These are phyloP conservation scores for Oidium heveae DNA, from an alignment of 2,329 filamentous ascomycete species.

Conservation along the genomic window DNA sequence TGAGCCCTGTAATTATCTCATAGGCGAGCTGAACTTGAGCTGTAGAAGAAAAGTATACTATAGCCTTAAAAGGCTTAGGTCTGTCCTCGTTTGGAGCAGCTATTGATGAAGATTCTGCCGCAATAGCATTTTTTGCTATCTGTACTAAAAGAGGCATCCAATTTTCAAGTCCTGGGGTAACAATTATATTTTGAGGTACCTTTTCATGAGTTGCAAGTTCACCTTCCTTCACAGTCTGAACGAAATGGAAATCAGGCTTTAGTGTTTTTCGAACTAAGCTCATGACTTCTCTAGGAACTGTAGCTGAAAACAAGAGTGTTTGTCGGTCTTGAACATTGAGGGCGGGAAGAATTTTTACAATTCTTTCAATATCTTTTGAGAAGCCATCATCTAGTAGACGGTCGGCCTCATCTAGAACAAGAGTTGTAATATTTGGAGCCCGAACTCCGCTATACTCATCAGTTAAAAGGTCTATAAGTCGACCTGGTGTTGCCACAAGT, in stretches of 20 bases:
- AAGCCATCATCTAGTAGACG: constrained; percentile 94
- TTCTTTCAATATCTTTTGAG: constrained; percentile 34
- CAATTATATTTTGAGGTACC: constrained; percentile 56
- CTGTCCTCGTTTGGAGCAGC: constrained; percentile 1
- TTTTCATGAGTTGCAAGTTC: constrained; percentile 67
- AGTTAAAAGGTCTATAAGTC: constrained; percentile 51
- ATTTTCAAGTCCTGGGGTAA: constrained; percentile 47
- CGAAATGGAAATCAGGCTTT: constrained; percentile 64
- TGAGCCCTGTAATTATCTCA: constrained; percentile 21
- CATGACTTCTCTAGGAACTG: constrained; percentile 65
- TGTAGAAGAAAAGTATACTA: constrained; percentile 70
- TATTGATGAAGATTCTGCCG: constrained; percentile 4
- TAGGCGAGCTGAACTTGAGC: constrained; percentile 42
- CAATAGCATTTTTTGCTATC: constrained; percentile 17
- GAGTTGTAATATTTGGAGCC: constrained; percentile 45
- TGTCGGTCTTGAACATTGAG: constrained; percentile 43
- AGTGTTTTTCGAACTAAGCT: constrained; percentile 47
- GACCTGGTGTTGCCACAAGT: constrained; percentile 72
- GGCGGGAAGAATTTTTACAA: constrained; percentile 37
- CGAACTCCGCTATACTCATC: constrained; percentile 22
- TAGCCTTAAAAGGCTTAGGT: constrained; percentile 50
- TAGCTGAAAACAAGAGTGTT: constrained; percentile 87
- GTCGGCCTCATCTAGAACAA: constrained; percentile 92
- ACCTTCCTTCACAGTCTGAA: constrained; percentile 60
- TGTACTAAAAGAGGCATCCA: constrained; percentile 44